A percentile compares a stretch with the other conserved stretches of the same genome.
Evolutionary conservation across 2,329 filamentous ascomycete genomes (phyloP).

Genomic region (Penicillium brevicompactum): DNA sequence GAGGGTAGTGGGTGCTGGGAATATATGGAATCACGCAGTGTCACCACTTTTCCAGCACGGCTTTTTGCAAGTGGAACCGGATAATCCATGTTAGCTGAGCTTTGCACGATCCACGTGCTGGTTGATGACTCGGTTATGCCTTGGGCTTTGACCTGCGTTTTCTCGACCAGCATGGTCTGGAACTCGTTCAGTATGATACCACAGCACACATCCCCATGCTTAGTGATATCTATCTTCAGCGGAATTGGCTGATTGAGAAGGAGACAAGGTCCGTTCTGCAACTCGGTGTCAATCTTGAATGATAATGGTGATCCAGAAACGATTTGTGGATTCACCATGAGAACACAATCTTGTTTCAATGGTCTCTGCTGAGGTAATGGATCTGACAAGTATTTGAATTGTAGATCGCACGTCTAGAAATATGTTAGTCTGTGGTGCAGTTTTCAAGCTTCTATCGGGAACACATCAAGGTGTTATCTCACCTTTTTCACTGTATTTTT

Average conservation of each 20-base stretch:
- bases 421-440: not conserved
- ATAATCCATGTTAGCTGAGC: conserved; percentile 14
- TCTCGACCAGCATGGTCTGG: conserved; percentile 24
- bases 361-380: not conserved
- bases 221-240: conserved; percentile 12
- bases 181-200: conserved; percentile 15
- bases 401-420: not conserved
- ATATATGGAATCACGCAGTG: conserved; percentile 3
- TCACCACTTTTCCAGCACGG: not conserved
- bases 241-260: conserved; percentile 11
- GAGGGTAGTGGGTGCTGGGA: conserved; percentile 7
- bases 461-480: not conserved
- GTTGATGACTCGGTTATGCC: conserved; percentile 6
- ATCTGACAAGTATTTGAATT: not conserved
- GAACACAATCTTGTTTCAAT: not conserved
- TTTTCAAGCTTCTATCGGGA: not conserved
- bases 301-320: not conserved
- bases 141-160: conserved; percentile 13
- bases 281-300: conserved; percentile 6
- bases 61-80: not conserved
- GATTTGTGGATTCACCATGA: not conserved
- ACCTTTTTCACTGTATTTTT: not conserved
- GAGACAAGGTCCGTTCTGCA: conserved; percentile 19
- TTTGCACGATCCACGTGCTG: conserved; percentile 18
- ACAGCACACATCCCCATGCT: not conserved